Evolutionary conservation across 2,329 filamentous ascomycete species (phyloP), one percentile per base, ranked within the genome.

Genomic region (Colletotrichum tropicale): DNA sequence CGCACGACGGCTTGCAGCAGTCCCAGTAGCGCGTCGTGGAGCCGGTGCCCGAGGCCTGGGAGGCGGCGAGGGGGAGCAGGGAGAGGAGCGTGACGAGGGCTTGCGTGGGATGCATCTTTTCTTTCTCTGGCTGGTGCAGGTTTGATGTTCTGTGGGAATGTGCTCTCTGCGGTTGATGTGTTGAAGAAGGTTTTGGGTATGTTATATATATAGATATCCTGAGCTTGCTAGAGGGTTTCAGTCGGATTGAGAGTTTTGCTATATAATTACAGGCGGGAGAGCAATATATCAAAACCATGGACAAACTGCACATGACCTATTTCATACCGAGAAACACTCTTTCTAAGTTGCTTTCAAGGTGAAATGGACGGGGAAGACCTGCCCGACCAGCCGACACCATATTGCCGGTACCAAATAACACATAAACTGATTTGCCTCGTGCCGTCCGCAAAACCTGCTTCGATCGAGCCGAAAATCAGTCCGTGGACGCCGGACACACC

Each of bases 1-100:
- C 86, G 80, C 91, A 92, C 30, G 89, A 90, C 28, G 89, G 86
- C 83, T 92, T 92, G 85, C 90, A 92, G 83, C 90, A 92, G 81
- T 92, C 90, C 84, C 86, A 85, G 78, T 85, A 86, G 24, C 84
- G 80, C 10, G 84, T 86, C 43, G 84, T 85, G 8, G 28, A 64
- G 58, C 81, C 81, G n/a, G 62, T 76, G 66, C 80, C 80, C 7
- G 80, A 80, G 34, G 79, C 79, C 52, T 83, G 81, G 21, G 78
- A 34, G 18, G 76, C 28, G 15, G 77, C 76, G 10, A n/a, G 28
- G 62, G 73, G 66, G 38, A 80, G 36, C 66, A 80, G 76, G 65
- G 77, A 56, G 65, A 78, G n/a, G 12, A 78, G 71, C 18, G 82
- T 60, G 21, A 81, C 8, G 81, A 65, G 32, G 55, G 66, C 9